These are phyloP conservation scores for Globisporangium ultimum DNA, from an alignment of 352 stramenopile species.

Conservation along the genomic window DNA sequence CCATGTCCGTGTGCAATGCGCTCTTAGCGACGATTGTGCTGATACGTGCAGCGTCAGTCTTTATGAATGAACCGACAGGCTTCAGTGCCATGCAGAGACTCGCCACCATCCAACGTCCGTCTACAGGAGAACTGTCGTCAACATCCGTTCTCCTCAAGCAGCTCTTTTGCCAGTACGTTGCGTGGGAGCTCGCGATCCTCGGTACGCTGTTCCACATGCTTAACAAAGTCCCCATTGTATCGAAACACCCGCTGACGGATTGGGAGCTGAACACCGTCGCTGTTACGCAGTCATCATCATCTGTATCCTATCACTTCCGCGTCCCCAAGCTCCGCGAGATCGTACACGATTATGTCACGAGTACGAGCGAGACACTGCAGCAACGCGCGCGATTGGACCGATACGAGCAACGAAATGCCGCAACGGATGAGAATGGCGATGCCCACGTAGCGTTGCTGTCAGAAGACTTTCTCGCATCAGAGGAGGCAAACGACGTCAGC, in stretches of 20 bases:
- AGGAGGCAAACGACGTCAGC: no score
- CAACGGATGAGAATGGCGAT: no score
- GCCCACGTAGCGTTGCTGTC: no score
- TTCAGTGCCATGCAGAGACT: neutral
- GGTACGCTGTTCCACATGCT: constrained; percentile 7
- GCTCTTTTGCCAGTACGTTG: constrained; percentile 9
- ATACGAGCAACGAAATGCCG: constrained; percentile 3
- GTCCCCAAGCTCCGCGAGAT: constrained; percentile 9
- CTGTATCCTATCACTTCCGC: neutral
- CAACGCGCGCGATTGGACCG: constrained; percentile 7
- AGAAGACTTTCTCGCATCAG: no score
- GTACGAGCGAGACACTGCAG: constrained; percentile 12
- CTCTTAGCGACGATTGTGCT: constrained; percentile 6
- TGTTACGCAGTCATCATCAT: no score
- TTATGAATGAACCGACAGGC: neutral
- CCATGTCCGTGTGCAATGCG: constrained; percentile 9
- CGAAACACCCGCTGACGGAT: neutral
- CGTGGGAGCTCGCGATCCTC: constrained; percentile 8
- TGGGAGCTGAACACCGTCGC: no score
- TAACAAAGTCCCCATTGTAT: constrained; percentile 10
- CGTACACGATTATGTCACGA: constrained; percentile 11
- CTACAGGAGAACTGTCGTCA: neutral
- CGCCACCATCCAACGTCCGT: no score
- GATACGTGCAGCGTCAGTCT: neutral
- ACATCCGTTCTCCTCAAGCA: neutral